These are phyloP conservation scores for Mucor lusitanicus DNA, from an alignment of 371 early-diverging fungal species.

Conservation along the genomic window DNA sequence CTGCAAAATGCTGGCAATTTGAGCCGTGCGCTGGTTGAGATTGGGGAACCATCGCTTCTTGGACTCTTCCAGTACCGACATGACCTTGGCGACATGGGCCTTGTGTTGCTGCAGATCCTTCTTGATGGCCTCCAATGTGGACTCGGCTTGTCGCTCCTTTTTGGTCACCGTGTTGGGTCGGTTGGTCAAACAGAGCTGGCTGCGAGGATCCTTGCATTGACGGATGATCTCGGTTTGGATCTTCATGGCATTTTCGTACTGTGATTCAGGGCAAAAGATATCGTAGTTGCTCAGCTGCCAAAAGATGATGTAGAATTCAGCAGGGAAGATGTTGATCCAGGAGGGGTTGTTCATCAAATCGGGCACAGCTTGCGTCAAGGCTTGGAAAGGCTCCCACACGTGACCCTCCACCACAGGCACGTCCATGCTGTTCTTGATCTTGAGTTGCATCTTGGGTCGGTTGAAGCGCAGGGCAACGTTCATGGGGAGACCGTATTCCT, in stretches of 20 bases:
- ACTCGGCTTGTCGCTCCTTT: slow-evolving; percentile 41
- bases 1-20: slow-evolving; percentile 66
- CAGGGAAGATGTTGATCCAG: slow-evolving; percentile 54
- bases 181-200: slow-evolving; percentile 26
- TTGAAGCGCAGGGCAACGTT: slow-evolving; percentile 74
- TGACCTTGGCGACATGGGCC: slow-evolving; percentile 47
- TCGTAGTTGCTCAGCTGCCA: slow-evolving; percentile 88
- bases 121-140: slow-evolving; percentile 28
- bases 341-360: slow-evolving; percentile 37
- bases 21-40: slow-evolving; percentile 50
- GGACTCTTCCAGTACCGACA: slow-evolving; percentile 59
- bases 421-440: slow-evolving; percentile 19
- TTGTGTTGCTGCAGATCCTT: slow-evolving; percentile 49
- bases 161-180: slow-evolving; percentile 37
- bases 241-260: slow-evolving; percentile 73
- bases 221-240: slow-evolving; percentile 52
- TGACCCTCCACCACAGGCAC: slow-evolving; percentile 23
- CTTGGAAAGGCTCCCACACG: slow-evolving; percentile 26
- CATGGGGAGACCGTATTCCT: slow-evolving; percentile 64
- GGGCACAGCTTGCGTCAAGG: slow-evolving; percentile 17
- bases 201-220: slow-evolving; percentile 41
- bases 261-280: slow-evolving; percentile 71
- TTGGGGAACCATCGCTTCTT: slow-evolving; percentile 74
- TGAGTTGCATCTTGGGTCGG: slow-evolving; percentile 63
- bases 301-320: slow-evolving; percentile 82